Evolutionary conservation across 345 rosid genomes (phyloP), one percentile per base, ranked within the genome.

Genomic region (Mercurialis annua): DNA sequence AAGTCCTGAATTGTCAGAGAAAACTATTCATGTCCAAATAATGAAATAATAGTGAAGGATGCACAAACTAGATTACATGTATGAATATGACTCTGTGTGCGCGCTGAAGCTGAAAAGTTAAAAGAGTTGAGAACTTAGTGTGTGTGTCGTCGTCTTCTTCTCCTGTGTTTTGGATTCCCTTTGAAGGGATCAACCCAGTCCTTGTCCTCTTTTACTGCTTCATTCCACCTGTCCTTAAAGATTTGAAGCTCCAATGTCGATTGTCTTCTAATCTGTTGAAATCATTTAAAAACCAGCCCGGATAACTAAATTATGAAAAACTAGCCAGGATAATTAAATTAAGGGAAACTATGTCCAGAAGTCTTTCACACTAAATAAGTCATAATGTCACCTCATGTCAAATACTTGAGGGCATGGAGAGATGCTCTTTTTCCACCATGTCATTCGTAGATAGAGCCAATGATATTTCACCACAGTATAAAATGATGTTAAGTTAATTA

Each of bases 181-280:
- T 34, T 26, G 61, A 77, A 89, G 9, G 96, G 96, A 69, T 92
- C 98, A 2, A 77, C 79, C 97, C 98, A 95, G 14, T 54, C 43
- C 74, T 78, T 80, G 80, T 92, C 99, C 50, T 79, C 81, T 55
- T 81, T 81, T 0, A 90, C 81, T 0, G 98, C 93, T 70, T 21
- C 53, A 54, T 86, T 85, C 99, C 99, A 92, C 8, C 98, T 77
- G 49, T 88, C 73, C 83, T 84, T 85, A 27, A 92, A 90, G 2
- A 71, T 78, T 65, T 82, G 71, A 64, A 86, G 92, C 71, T 95
- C 99, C 97, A 86, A 80, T 3, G 92, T 88, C 4, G 98, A 95
- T 49, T 95, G 98, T 71, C 99, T 82, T 77, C 99, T 72, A 58
- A 95, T 90, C 99, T 90, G 88, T 71, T 36, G 34, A 43, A 31